Evolutionary conservation across 495 filamentous ascomycete genomes (phyloP).

Genomic region (Talaromyces liani): DNA sequence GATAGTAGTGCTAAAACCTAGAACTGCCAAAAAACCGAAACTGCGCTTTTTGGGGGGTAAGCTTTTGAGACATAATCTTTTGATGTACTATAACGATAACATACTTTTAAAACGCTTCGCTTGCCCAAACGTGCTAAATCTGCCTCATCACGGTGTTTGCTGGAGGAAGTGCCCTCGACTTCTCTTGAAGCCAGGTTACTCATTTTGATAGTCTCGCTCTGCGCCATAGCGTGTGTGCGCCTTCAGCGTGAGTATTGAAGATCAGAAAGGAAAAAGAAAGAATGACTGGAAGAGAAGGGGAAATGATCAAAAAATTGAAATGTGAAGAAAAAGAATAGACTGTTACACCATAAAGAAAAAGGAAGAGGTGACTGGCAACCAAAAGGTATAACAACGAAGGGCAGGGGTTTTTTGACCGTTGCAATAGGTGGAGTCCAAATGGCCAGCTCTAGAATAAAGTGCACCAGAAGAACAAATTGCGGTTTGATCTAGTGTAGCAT

Average conservation of each 20-base stretch:
- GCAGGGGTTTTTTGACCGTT: background rate
- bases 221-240: background rate
- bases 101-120: slow-evolving; percentile 40
- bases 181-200: slow-evolving; percentile 1
- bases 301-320: background rate
- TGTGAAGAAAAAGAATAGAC: background rate
- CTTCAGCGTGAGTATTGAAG: too few relatives aligned
- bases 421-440: background rate
- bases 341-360: background rate
- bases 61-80: background rate
- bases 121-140: slow-evolving; percentile 42
- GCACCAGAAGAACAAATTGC: too few relatives aligned
- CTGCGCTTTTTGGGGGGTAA: slow-evolving; percentile 24
- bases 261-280: too few relatives aligned
- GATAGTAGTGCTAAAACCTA: slow-evolving; percentile 45
- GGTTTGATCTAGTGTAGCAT: background rate
- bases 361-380: background rate
- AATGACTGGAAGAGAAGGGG: background rate
- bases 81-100: background rate
- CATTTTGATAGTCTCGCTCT: background rate
- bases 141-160: slow-evolving; percentile 28
- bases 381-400: background rate
- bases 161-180: slow-evolving; percentile 15
- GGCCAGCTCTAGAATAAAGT: background rate
- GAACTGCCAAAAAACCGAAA: slow-evolving; percentile 41